Evolutionary conservation across 805 yeast species (phyloP), one percentile per base, ranked within the genome.

Genomic region (Myxozyma geophila): DNA sequence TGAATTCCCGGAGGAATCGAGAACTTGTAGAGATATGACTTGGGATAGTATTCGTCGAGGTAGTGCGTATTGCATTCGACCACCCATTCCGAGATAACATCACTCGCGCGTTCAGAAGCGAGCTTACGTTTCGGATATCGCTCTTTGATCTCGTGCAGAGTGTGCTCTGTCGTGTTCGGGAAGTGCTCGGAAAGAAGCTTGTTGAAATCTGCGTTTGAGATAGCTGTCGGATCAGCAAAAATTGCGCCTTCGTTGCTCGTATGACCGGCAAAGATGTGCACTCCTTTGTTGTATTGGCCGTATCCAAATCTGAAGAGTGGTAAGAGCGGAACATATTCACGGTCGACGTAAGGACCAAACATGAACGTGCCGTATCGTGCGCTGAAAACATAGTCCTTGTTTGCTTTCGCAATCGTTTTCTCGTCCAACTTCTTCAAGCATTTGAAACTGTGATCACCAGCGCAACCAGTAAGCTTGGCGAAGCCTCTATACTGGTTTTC

Each of bases 281-380:
- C 59, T 41, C 35, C 57, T 5, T 36, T n/a, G 19, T 56, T 35
- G 41, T 53, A 67, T 15, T 47, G 44, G 2, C 68, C 64, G 35
- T 46, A 37, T 2, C 51, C 50, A n/a, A 67, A 56, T 41, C 59
- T 48, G 54, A 63, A 67, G 39, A 47, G 40, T 2, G 70, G 70
- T 8, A 67, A 55, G 40, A 28, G 28, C 8, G 63, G 63, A 19
- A 64, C 66, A 28, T 63, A 67, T 2, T 36, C 51, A 23, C 60
- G 51, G 33, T 67, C 70, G 47, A 67, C 67, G 33, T 60, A 59
- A 9, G 70, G 70, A 7, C 70, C 70, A 39, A 67, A 66, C 44
- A 44, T 41, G 39, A 63, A 67, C 1, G 65, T 61, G 4, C 70
- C 70, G 33, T 57, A 62, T 9, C 43, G 57, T 3, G 66, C 40